Evolutionary conservation across 148 eudicot genomes (phyloP).

Genomic region (Persicaria tinctoria): DNA sequence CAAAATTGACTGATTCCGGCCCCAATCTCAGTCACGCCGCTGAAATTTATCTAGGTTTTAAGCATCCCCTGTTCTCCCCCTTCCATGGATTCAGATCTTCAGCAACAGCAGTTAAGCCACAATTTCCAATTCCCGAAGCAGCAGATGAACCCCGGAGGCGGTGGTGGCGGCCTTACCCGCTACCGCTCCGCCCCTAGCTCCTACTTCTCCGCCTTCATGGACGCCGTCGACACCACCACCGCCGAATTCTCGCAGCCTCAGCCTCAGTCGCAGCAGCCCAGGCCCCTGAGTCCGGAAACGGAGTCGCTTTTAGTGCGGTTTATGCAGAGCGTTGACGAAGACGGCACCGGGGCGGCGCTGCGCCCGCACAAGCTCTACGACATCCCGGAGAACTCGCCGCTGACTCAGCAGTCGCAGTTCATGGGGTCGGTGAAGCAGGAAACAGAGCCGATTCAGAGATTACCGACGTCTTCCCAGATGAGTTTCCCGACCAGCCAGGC

Average conservation of each 20-base stretch:
- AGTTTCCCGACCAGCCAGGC: conserved; percentile 26
- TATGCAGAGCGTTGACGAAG: conserved; percentile 28
- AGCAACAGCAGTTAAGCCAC: conserved; percentile 28
- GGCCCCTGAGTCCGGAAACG: conserved; percentile 56
- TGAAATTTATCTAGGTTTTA: not conserved
- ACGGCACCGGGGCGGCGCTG: not conserved
- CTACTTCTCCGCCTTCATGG: conserved; percentile 54
- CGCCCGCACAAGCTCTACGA: conserved; percentile 17
- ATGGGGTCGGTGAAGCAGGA: conserved; percentile 40
- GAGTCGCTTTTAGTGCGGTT: conserved; percentile 46
- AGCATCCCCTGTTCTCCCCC: not conserved
- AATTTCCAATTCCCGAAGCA: conserved; percentile 40
- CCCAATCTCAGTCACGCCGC: not conserved
- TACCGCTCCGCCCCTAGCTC: conserved; percentile 92
- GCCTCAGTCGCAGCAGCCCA: conserved; percentile 12
- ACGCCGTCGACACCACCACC: conserved; percentile 12
- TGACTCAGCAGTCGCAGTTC: conserved; percentile 23
- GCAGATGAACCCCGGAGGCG: conserved; percentile 22
- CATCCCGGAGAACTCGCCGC: conserved; percentile 25
- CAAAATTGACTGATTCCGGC: not conserved
- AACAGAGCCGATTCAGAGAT: conserved; percentile 20
- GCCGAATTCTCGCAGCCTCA: not conserved
- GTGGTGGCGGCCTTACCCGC: conserved; percentile 44
- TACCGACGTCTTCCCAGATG: conserved; percentile 34
- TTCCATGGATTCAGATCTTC: conserved; percentile 41